Evolutionary conservation across 495 filamentous ascomycete species (phyloP), one percentile per base, ranked within the genome.

Genomic region (Penicillium argentinense): DNA sequence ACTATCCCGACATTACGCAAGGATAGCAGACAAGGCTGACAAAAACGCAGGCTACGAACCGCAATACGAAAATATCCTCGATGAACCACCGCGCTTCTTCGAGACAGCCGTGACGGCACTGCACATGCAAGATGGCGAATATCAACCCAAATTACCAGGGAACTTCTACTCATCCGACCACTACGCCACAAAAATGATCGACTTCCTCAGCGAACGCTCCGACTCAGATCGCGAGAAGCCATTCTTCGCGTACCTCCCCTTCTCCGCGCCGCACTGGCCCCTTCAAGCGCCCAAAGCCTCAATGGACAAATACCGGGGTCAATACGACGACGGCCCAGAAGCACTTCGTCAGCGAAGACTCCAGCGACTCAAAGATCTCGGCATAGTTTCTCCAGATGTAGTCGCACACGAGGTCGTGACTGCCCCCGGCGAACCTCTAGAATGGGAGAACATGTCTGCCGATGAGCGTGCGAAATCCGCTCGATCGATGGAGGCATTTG

Each of bases 401-500:
- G 61, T 62, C 38, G 63, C 68, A 4, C 62, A 26, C 11, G 28
- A 67, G 23, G 59, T 59, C n/a, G 41, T 51, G 8, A 25, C 41
- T 5, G 27, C 23, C 4, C 21, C 37, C 7, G 45, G 46, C 1
- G 28, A 46, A 42, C 29, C 16, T 2, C n/a, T 16, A 11, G 42
- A 39, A 9, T 58, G 55, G 55, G 38, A 47, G n/a, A 25, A 47
- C 5, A 39, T 58, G 42, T 16, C 41, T n/a, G 17, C 32, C 0
- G 42, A 51, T 8, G 51, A 59, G 30, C 34, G 32, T 12, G 45
- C 39, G 6, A 83, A 47, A 17, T 79, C 77, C 0, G 53, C 61
- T 12, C 71, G 77, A 8, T 62, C 66, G 3, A 79, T 81, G 75
- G 79, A 80, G 53, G 56, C 62, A n/a, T 81, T 75, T 47, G 77